Evolutionary conservation across 345 rosid genomes (phyloP).

Genomic region (Syzygium aqueum): DNA sequence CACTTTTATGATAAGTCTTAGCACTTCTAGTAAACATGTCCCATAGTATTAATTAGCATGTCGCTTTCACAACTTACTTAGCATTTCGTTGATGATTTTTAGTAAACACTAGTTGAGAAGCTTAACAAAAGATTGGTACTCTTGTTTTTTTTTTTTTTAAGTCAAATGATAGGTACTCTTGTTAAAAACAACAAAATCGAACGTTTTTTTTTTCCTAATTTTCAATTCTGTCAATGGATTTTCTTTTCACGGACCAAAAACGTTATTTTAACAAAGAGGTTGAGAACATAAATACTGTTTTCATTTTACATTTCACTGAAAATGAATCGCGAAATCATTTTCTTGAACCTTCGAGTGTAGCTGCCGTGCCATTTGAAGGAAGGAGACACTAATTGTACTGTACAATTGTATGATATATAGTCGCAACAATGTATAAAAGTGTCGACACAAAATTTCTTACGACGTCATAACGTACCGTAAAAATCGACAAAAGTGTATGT

Average conservation of each 20-base stretch:
- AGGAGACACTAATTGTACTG: neutral
- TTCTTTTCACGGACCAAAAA: neutral
- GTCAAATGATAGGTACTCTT: neutral
- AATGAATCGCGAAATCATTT: neutral
- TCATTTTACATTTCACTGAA: neutral
- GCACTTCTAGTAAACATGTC: too few species aligned
- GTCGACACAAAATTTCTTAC: neutral
- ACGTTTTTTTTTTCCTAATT: neutral
- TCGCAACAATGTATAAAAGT: neutral
- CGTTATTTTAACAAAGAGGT: neutral
- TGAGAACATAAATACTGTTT: neutral
- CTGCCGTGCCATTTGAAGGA: neutral
- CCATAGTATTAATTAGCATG: neutral
- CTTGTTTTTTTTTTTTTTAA: neutral
- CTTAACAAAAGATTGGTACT: neutral
- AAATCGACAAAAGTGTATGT: too few species aligned
- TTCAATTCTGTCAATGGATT: neutral
- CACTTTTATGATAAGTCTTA: too few species aligned
- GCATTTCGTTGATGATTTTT: neutral
- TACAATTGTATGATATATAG: neutral
- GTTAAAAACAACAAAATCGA: neutral
- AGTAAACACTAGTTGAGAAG: neutral
- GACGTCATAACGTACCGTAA: neutral
- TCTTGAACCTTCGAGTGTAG: accelerated
- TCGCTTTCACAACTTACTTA: neutral